Evolutionary conservation across 345 rosid species (phyloP).

Genomic region (Turritis glabra): DNA sequence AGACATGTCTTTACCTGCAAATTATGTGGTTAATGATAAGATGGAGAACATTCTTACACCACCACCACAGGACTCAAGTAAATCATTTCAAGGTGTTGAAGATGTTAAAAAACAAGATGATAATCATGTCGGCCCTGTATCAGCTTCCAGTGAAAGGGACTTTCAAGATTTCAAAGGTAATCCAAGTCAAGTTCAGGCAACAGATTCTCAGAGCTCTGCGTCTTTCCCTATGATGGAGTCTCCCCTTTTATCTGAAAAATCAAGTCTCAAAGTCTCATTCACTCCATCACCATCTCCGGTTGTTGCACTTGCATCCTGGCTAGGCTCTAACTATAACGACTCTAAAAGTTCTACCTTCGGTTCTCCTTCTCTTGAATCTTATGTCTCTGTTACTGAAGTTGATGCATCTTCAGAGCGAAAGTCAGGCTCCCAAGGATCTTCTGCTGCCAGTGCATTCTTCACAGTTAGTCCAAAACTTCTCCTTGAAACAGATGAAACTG

Average conservation of each 20-base stretch:
- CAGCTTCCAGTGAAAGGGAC: slow-evolving; percentile 56
- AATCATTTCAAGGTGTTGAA: slow-evolving; percentile 49
- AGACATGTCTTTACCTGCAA: slow-evolving; percentile 54
- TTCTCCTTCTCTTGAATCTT: slow-evolving; percentile 70
- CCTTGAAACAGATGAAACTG: slow-evolving; percentile 86
- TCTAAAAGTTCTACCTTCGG: slow-evolving; percentile 49
- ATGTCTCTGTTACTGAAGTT: slow-evolving; percentile 59
- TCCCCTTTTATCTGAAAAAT: slow-evolving; percentile 82
- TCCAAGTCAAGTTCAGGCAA: slow-evolving; percentile 44
- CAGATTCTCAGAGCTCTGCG: slow-evolving; percentile 69
- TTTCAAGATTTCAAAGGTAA: slow-evolving; percentile 44
- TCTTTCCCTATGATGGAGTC: slow-evolving; percentile 64
- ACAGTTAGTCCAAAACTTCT: slow-evolving; percentile 71
- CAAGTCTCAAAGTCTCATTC: slow-evolving; percentile 56
- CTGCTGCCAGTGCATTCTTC: slow-evolving; percentile 54
- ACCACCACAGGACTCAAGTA: slow-evolving; percentile 52
- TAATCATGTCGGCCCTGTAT: slow-evolving; percentile 52
- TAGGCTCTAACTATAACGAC: slow-evolving; percentile 62
- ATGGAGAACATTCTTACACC: slow-evolving; percentile 43
- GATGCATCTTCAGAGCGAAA: slow-evolving; percentile 71
- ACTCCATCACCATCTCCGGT: slow-evolving; percentile 69
- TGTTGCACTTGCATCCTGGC: slow-evolving; percentile 82
- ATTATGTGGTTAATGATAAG: slow-evolving; percentile 52
- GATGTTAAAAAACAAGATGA: slow-evolving; percentile 50
- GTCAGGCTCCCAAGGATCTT: slow-evolving; percentile 58